Conservation (phyloP, 2,329 filamentous ascomycete genomes). For the Fusarium humuli region DNA sequence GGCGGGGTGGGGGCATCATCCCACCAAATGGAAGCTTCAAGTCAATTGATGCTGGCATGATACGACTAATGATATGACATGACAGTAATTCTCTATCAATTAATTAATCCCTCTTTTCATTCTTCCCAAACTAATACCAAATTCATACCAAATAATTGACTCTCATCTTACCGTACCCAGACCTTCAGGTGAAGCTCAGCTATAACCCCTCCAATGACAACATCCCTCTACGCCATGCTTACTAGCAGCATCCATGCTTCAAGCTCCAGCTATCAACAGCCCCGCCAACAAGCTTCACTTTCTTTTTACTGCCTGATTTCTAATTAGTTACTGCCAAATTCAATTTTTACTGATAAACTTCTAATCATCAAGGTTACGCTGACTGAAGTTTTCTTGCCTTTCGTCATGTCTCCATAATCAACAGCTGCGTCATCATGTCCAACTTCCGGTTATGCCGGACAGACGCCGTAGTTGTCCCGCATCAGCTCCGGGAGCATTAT, state of each 20-base stretch:
- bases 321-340: not conserved
- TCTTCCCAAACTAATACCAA: too few relatives aligned
- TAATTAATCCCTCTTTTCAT: not conserved
- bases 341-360: slow-evolving; percentile 14
- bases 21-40: slow-evolving; percentile 38
- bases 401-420: slow-evolving; percentile 44
- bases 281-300: slow-evolving; percentile 5
- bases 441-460: slow-evolving; percentile 22
- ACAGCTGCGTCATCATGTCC: slow-evolving; percentile 21
- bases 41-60: slow-evolving; percentile 30
- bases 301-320: not conserved
- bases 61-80: slow-evolving; percentile 11
- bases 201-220: slow-evolving; percentile 41
- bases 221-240: slow-evolving; percentile 29
- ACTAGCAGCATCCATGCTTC: not conserved
- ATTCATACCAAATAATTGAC: not conserved
- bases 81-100: not conserved
- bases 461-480: slow-evolving; percentile 25
- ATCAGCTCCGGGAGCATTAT: slow-evolving; percentile 25
- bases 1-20: slow-evolving; percentile 41
- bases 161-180: too few relatives aligned
- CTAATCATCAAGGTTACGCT: slow-evolving; percentile 34
- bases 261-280: slow-evolving; percentile 20
- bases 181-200: too few relatives aligned
- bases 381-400: slow-evolving; percentile 24